Evolutionary conservation across 2,329 filamentous ascomycete species (phyloP).

Genomic region (Fusarium chlamydosporum): DNA sequence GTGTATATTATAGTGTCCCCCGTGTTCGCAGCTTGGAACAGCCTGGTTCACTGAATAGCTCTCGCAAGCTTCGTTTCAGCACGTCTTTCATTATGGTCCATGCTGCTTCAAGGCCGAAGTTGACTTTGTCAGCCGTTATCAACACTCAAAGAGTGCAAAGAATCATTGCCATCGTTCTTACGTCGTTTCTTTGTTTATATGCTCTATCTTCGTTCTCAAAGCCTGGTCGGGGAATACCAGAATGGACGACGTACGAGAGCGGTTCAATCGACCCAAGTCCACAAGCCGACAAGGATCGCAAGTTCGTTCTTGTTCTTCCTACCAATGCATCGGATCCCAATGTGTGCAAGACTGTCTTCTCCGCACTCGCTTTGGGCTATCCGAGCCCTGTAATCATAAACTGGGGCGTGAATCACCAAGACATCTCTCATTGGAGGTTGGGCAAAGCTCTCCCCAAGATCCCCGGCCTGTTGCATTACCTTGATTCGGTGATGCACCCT

Average conservation of each 20-base stretch:
- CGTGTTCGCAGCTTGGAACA: neutral
- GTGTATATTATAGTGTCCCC: neutral
- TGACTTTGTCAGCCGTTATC: neutral
- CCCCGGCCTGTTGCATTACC: neutral
- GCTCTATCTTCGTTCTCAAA: neutral
- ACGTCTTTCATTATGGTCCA: neutral
- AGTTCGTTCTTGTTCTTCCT: constrained; percentile 3
- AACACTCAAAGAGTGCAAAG: neutral
- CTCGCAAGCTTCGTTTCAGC: neutral
- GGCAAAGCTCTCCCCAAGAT: constrained; percentile 17
- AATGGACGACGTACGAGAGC: neutral
- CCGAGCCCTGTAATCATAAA: constrained; percentile 12
- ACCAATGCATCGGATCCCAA: neutral
- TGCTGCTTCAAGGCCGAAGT: neutral
- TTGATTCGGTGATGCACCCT: constrained; percentile 16
- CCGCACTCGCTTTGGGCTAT: neutral
- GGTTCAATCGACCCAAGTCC: neutral
- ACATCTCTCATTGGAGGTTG: neutral
- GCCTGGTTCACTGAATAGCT: accelerated
- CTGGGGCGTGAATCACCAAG: neutral
- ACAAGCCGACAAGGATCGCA: neutral
- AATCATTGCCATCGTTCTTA: accelerated
- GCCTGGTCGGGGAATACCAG: accelerated
- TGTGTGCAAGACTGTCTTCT: neutral
- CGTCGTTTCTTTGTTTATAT: neutral